Conservation (phyloP, 345 rosid genomes). For the Punica granatum region DNA sequence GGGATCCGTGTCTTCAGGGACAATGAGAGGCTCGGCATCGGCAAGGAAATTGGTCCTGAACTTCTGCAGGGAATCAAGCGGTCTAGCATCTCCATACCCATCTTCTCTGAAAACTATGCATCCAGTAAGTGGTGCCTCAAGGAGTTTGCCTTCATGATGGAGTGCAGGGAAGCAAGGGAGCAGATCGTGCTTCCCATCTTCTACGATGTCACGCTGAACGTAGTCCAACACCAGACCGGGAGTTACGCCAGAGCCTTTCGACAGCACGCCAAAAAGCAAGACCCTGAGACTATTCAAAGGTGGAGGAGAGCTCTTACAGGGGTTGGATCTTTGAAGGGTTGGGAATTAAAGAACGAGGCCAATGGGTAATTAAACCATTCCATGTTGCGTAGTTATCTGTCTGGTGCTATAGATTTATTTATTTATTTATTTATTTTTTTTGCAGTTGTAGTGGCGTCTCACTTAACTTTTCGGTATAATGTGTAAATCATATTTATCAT, state of each 20-base stretch:
- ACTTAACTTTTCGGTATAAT: background rate
- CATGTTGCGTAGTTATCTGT: background rate
- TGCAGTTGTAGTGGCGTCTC: no score
- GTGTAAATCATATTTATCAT: no score
- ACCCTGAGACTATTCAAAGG: background rate
- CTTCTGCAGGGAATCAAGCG: background rate
- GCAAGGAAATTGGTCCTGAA: rapidly evolving
- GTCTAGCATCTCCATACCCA: background rate
- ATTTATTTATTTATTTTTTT: no score
- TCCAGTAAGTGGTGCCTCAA: background rate
- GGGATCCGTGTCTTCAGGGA: background rate
- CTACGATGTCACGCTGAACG: background rate
- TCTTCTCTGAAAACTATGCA: background rate
- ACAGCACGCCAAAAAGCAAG: background rate
- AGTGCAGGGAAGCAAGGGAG: background rate
- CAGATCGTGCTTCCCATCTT: background rate
- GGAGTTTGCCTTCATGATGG: background rate
- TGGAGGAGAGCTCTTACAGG: background rate
- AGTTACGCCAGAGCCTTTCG: background rate
- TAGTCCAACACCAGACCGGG: background rate
- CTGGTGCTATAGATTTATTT: no score
- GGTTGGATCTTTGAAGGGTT: background rate
- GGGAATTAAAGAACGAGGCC: background rate
- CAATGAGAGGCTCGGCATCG: rapidly evolving
- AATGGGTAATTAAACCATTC: background rate